Conservation (phyloP, 2,329 filamentous ascomycete species). For the Ophiocordyceps australis region DNA sequence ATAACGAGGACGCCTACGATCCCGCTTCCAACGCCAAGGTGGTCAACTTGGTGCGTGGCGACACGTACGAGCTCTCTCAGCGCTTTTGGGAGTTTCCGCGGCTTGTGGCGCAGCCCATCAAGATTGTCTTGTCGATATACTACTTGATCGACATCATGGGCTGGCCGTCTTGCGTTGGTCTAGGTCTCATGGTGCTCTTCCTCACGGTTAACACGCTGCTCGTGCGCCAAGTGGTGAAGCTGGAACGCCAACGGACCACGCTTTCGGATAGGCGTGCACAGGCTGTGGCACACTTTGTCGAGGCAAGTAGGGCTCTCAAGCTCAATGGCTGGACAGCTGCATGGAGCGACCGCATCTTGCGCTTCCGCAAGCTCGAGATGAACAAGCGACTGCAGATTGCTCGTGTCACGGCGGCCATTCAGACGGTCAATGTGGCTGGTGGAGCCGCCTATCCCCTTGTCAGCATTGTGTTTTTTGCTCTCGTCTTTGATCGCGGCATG, state of each 20-base stretch:
- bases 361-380: conserved; percentile 17
- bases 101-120: conserved; percentile 60
- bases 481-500: conserved; percentile 46
- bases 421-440: conserved; percentile 51
- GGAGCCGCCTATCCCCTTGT: conserved; percentile 63
- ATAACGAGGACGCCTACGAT: conserved; percentile 6
- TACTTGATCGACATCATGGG: conserved; percentile 59
- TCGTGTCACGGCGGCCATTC: conserved; percentile 28
- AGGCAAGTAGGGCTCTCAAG: conserved; percentile 54
- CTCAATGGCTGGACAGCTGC: conserved; percentile 20
- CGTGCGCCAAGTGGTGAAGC: conserved; percentile 45
- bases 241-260: conserved; percentile 51
- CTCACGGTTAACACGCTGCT: conserved; percentile 53
- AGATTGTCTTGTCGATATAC: conserved; percentile 47
- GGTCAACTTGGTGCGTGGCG: conserved; percentile 66
- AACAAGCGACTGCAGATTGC: conserved; percentile 17
- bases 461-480: conserved; percentile 67
- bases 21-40: conserved; percentile 80
- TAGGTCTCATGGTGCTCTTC: conserved; percentile 49
- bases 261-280: conserved; percentile 67
- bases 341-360: conserved; percentile 16
- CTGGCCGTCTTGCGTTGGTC: conserved; percentile 57
- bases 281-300: conserved; percentile 70
- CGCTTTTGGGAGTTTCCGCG: conserved; percentile 74
- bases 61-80: conserved; percentile 69